These are phyloP conservation scores for Metarhizium guizhouense DNA, from an alignment of 2,329 filamentous ascomycete genomes.

Conservation along the genomic window DNA sequence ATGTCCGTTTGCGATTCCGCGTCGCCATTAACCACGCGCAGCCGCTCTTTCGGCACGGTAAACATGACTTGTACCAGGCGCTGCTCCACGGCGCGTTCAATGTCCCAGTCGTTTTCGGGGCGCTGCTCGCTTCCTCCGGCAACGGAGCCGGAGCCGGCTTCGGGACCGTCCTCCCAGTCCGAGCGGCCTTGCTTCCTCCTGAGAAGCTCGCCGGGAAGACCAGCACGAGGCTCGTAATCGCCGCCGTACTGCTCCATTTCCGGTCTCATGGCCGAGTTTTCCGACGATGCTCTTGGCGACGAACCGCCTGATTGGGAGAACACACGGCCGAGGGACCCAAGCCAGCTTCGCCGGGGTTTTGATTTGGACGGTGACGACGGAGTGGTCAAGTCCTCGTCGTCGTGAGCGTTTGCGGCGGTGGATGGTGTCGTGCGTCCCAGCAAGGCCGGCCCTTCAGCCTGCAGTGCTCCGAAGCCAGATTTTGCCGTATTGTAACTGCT, in stretches of 20 bases:
- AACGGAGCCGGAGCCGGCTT: slow-evolving; percentile 13
- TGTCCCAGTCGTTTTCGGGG: slow-evolving; percentile 64
- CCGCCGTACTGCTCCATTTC: slow-evolving; percentile 24
- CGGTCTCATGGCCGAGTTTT: slow-evolving; percentile 20
- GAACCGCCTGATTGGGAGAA: slow-evolving; percentile 36
- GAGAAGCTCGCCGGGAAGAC: slow-evolving; percentile 39
- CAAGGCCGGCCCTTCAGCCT: slow-evolving; percentile 43
- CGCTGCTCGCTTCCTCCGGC: slow-evolving; percentile 20
- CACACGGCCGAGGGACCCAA: slow-evolving; percentile 59
- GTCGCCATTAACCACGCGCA: slow-evolving; percentile 84
- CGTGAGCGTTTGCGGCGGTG: slow-evolving; percentile 15
- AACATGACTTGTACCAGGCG: slow-evolving; percentile 80
- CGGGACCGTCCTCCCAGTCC: slow-evolving; percentile 37
- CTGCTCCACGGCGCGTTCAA: slow-evolving; percentile 63
- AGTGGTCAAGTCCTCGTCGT: slow-evolving; percentile 26
- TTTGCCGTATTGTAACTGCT: slow-evolving; percentile 45
- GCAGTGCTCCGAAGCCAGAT: slow-evolving; percentile 41
- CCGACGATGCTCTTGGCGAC: neutral
- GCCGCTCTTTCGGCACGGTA: slow-evolving; percentile 77
- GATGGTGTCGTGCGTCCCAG: slow-evolving; percentile 18
- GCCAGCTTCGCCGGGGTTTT: slow-evolving; percentile 51
- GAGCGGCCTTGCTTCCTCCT: slow-evolving; percentile 46
- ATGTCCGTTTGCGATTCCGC: slow-evolving; percentile 14
- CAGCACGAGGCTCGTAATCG: slow-evolving; percentile 36
- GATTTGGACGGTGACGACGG: slow-evolving; percentile 49